phyloP scores from a whole-genome alignment of 2,329 filamentous ascomycete species.

The Zymoseptoria pseudotritici region DNA sequence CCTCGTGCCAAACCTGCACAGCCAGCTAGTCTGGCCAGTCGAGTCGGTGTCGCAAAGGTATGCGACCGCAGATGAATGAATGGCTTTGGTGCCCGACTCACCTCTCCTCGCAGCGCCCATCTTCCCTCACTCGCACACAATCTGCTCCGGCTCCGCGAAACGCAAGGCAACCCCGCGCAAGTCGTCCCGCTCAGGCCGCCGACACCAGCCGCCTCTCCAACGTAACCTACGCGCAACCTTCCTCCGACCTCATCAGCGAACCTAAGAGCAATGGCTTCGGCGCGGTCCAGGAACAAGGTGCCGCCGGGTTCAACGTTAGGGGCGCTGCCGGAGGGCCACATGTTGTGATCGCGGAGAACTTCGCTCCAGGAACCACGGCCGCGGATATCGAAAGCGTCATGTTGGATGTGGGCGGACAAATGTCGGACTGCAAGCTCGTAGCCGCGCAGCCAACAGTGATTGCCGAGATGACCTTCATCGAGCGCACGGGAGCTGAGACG shows the following conservation, averaged over 20 bases:
- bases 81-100: not conserved
- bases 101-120: conserved; percentile 15
- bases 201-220: conserved; percentile 34
- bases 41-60: conserved; percentile 68
- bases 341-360: conserved; percentile 70
- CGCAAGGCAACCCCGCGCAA: conserved; percentile 12
- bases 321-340: conserved; percentile 61
- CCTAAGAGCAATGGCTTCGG: conserved; percentile 21
- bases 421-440: conserved; percentile 60
- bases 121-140: conserved; percentile 23
- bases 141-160: conserved; percentile 15
- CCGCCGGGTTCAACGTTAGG: conserved; percentile 57
- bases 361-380: conserved; percentile 71
- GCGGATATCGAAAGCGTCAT: conserved; percentile 78
- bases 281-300: not conserved
- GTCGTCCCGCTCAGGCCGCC: conserved; percentile 7
- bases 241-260: conserved; percentile 24
- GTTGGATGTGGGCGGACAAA: conserved; percentile 53
- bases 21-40: conserved; percentile 56
- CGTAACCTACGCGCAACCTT: conserved; percentile 33
- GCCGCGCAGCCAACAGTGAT: conserved; percentile 64
- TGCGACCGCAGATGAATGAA: conserved; percentile 4
- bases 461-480: conserved; percentile 68
- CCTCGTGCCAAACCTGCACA: conserved; percentile 33
- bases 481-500: conserved; percentile 63